Conservation (phyloP, 2,329 filamentous ascomycete species). For the Trichoderma sp. region DNA sequence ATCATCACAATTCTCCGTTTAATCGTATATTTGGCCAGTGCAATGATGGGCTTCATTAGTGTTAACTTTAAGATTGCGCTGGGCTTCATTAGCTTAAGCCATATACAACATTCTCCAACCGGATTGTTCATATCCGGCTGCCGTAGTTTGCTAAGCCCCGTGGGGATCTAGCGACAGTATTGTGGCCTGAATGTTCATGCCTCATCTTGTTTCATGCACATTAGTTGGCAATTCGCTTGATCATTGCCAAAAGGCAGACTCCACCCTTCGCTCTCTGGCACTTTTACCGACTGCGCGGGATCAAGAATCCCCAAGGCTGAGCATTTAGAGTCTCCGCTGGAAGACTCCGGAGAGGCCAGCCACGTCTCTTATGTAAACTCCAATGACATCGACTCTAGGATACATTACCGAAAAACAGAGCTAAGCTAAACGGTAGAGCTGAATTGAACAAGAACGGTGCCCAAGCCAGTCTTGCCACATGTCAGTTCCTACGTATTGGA, state of each 20-base stretch:
- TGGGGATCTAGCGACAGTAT: not conserved
- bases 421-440: not conserved
- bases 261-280: not conserved
- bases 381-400: not conserved
- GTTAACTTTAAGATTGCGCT: not conserved
- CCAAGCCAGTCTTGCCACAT: not conserved
- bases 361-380: not conserved
- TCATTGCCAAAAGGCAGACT: not conserved
- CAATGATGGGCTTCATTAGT: not conserved
- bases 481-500: not conserved
- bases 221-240: not conserved
- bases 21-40: not conserved
- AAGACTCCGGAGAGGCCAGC: not conserved
- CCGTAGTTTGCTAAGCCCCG: not conserved
- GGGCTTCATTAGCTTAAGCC: not conserved
- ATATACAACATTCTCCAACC: not conserved
- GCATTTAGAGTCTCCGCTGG: not conserved
- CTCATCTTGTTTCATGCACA: not conserved
- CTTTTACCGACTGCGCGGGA: not conserved
- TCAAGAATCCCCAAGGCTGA: not conserved
- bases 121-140: not conserved
- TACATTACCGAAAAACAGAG: not conserved
- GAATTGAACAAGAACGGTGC: not conserved
- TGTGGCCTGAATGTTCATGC: not conserved
- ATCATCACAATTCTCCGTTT: not conserved